Evolutionary conservation across 139 green algal species (phyloP), one percentile per base, ranked within the genome.

Genomic region (Prasinococcaceae sp.): DNA sequence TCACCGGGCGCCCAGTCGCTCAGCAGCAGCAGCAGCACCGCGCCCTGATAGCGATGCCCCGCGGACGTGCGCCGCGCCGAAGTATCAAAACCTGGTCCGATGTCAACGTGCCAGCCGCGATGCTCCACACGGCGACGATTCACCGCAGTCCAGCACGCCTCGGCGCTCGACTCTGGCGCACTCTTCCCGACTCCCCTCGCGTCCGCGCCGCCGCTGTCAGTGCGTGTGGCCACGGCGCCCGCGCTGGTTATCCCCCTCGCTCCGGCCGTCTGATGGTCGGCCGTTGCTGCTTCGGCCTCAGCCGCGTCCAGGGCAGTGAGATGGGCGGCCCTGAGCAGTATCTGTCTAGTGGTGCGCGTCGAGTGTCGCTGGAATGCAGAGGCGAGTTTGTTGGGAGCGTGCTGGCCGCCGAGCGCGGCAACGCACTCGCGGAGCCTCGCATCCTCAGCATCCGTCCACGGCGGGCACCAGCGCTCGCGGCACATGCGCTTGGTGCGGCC

Each of bases 91-190:
- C 50, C 33, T 26, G 50, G 25, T 20, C 50, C 50, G 20, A 58
- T 58, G 20, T 58, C 50, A 2, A 58, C 22, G 20, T 58, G 50
- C 50, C 50, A 58, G 2, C 50, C 50, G 20, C 25, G 19, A 35
- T 30, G 17, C 3, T 26, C 35, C 19, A 46, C 20, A 3, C 35
- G 32, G 8, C 50, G n/a, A 3, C 50, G 50, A 47, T 58, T 58
- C 23, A 58, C 50, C 24, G 50, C 28, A 17, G 39, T 17, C 35
- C 35, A 58, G 8, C 23, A 52, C 20, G 12, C 1, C 6, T 6
- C 45, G 6, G 45, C 23, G 33, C 6, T 35, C 19, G 22, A 52
- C n/a, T n/a, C n/a, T n/a, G n/a, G n/a, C 16, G 14, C 9, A 23
- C 6, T 52, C 12, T 52, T 16, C 12, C 20, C 12, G 33, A 14